These are phyloP conservation scores for Pleurotus sapidus DNA, from an alignment of 768 basidiomycete genomes.

Conservation along the genomic window DNA sequence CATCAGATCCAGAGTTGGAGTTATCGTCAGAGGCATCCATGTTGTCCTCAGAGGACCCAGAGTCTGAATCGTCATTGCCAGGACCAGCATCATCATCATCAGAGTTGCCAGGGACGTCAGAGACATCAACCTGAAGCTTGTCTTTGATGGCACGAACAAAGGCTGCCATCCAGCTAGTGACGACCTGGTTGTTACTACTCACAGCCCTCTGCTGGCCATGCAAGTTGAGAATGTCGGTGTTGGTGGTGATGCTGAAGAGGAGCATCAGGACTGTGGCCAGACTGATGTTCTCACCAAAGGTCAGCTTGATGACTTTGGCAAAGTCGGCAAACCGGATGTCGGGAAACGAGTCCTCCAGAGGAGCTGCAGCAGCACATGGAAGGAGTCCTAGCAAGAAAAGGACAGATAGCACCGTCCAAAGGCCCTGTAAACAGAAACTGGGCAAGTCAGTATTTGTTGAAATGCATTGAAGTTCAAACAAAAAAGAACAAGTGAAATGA, in stretches of 20 bases:
- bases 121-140: not conserved
- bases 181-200: not conserved
- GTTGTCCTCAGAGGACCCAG: not conserved
- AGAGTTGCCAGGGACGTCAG: not conserved
- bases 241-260: not conserved
- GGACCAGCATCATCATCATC: not conserved
- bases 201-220: not conserved
- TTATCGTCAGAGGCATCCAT: not conserved
- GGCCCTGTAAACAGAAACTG: no score
- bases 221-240: conserved; percentile 2
- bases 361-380: not conserved
- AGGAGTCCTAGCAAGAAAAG: not conserved
- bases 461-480: no score
- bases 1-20: not conserved
- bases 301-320: not conserved
- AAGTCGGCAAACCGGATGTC: conserved; percentile 2
- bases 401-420: no score
- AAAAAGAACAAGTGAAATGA: no score
- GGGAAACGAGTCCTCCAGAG: conserved; percentile 1
- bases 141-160: not conserved
- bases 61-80: no score
- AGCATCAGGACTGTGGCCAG: conserved; percentile 2
- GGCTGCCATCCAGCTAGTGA: not conserved
- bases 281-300: not conserved
- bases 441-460: no score